These are phyloP conservation scores for Erodium trifolium DNA, from an alignment of 441 rosid species.

Conservation along the genomic window DNA sequence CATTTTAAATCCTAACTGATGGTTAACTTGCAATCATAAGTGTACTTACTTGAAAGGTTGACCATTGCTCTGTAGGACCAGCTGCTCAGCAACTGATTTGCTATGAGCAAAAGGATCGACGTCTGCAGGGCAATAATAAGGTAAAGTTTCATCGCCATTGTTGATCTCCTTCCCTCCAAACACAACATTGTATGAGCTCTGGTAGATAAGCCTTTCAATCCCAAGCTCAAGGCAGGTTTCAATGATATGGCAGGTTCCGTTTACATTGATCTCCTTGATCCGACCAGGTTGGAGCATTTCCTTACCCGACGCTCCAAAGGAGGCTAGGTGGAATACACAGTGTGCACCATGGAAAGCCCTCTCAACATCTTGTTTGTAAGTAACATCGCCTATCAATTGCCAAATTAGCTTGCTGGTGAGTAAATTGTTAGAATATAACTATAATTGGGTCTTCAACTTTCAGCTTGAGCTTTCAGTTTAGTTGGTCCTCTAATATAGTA, in stretches of 20 bases:
- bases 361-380: slow-evolving; percentile 47
- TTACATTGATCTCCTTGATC: slow-evolving; percentile 66
- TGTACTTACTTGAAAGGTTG: slow-evolving; percentile 58
- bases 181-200: slow-evolving; percentile 83
- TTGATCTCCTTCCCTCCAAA: slow-evolving; percentile 80
- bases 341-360: slow-evolving; percentile 58
- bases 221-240: slow-evolving; percentile 58
- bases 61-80: slow-evolving; percentile 68
- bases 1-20: too few relatives aligned
- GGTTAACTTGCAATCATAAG: neutral
- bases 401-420: neutral
- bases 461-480: too few relatives aligned
- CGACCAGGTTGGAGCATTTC: slow-evolving; percentile 82
- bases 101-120: slow-evolving; percentile 68
- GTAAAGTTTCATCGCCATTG: slow-evolving; percentile 66
- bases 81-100: slow-evolving; percentile 76
- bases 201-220: slow-evolving; percentile 63
- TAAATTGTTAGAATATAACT: too few relatives aligned
- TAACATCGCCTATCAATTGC: slow-evolving; percentile 46
- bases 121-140: slow-evolving; percentile 61
- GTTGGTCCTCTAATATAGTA: too few relatives aligned
- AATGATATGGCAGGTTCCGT: slow-evolving; percentile 67
- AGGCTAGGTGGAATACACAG: slow-evolving; percentile 85
- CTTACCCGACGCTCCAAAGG: slow-evolving; percentile 87
- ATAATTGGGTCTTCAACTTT: too few relatives aligned